phyloP scores from a whole-genome alignment of 1,284 basidiomycete genomes.

The Clitocybe nebularis region DNA sequence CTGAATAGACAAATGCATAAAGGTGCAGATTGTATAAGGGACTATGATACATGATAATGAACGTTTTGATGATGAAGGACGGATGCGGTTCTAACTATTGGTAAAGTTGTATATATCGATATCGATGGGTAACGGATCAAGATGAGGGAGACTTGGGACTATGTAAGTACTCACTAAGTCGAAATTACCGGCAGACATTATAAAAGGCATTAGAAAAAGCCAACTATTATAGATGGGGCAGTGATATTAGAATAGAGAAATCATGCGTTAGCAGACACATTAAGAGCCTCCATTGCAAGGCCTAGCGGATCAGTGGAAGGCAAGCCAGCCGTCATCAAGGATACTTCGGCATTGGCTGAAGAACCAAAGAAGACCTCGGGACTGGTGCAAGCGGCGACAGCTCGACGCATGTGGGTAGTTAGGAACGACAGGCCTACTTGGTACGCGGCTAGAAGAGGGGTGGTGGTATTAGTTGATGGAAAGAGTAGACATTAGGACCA shows the following conservation, averaged over 20 bases:
- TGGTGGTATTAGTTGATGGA: conserved; percentile 16
- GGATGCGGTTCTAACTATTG: no score
- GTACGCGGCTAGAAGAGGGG: conserved; percentile 68
- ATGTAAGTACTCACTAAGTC: background rate
- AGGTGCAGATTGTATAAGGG: no score
- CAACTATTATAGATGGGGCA: background rate
- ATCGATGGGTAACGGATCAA: background rate
- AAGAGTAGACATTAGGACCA: conserved; percentile 10
- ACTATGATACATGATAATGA: no score
- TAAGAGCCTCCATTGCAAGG: conserved; percentile 65
- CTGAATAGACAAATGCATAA: no score
- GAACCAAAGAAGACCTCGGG: conserved; percentile 85
- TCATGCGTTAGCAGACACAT: conserved; percentile 20
- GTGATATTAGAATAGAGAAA: background rate
- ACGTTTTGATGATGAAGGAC: no score
- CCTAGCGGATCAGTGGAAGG: conserved; percentile 59
- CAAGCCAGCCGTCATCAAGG: conserved; percentile 32
- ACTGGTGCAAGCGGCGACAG: conserved; percentile 88
- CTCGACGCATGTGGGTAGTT: conserved; percentile 90
- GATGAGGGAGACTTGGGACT: background rate
- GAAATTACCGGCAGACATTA: conserved; percentile 1
- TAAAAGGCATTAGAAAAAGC: background rate
- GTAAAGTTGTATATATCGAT: no score
- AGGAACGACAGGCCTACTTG: conserved; percentile 95
- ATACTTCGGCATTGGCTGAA: conserved; percentile 33